Conservation (phyloP, 2,329 filamentous ascomycete species). For the Aureobasidium subglaciale region DNA sequence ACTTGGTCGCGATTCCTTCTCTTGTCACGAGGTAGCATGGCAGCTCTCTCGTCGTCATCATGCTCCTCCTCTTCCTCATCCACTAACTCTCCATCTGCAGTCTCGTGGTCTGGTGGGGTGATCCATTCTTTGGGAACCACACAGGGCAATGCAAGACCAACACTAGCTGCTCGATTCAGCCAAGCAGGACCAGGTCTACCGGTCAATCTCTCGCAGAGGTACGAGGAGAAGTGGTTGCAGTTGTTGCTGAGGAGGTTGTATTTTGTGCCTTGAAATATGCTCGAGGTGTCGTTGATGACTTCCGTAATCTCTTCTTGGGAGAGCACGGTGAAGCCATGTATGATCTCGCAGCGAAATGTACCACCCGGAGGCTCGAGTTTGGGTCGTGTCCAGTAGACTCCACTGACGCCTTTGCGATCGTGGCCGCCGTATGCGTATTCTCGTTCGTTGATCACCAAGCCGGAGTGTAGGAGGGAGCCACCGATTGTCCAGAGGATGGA, state of each 20-base stretch:
- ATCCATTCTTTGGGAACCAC: conserved; percentile 79
- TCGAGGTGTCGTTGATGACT: conserved; percentile 59
- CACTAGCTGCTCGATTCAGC: conserved; percentile 77
- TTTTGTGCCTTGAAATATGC: conserved; percentile 64
- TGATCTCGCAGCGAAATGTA: conserved; percentile 65
- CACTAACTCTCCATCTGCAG: conserved; percentile 62
- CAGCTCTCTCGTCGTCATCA: conserved; percentile 51
- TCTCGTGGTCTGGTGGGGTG: conserved; percentile 67
- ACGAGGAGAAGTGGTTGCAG: conserved; percentile 82
- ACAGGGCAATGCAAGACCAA: conserved; percentile 73
- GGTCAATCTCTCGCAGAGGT: conserved; percentile 67
- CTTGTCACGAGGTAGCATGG: conserved; percentile 24
- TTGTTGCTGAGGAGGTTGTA: conserved; percentile 81
- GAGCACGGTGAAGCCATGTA: conserved; percentile 72
- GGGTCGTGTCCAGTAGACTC: conserved; percentile 74
- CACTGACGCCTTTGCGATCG: conserved; percentile 60
- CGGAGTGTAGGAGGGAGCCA: conserved; percentile 71
- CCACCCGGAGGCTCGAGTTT: conserved; percentile 66
- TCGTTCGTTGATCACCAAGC: conserved; percentile 69
- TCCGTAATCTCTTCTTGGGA: conserved; percentile 62
- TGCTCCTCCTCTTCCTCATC: conserved; percentile 49
- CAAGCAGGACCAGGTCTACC: conserved; percentile 62
- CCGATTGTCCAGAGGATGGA: conserved; percentile 71
- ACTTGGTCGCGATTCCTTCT: conserved; percentile 22
- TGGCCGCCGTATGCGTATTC: conserved; percentile 87